These are phyloP conservation scores for Diaporthe sp. DNA, from an alignment of 2,329 filamentous ascomycete genomes.

Conservation along the genomic window DNA sequence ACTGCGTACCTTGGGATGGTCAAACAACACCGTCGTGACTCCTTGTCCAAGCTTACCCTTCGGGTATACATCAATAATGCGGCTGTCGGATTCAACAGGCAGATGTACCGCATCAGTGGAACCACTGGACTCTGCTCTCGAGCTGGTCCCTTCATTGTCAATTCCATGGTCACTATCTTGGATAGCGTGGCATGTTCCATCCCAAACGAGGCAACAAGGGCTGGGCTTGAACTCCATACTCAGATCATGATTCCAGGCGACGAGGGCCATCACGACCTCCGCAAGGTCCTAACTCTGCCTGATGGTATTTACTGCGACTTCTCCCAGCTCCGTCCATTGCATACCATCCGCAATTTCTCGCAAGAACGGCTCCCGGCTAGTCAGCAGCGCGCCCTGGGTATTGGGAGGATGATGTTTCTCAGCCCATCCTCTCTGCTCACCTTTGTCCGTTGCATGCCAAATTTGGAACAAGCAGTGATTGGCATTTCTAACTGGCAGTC, in stretches of 20 bases:
- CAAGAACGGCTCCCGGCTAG: fast-evolving
- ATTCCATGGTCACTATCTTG: not conserved
- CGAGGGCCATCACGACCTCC: not conserved
- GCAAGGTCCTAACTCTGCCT: fast-evolving
- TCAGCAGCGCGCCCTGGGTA: too few species aligned
- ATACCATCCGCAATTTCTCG: not conserved
- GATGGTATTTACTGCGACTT: not conserved
- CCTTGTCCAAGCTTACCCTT: not conserved
- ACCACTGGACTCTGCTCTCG: not conserved
- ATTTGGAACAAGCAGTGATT: not conserved
- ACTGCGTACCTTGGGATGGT: not conserved
- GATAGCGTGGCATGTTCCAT: not conserved
- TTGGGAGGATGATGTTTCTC: not conserved
- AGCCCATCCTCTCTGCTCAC: not conserved
- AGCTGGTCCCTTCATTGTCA: not conserved
- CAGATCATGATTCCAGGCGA: not conserved
- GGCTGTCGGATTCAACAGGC: fast-evolving
- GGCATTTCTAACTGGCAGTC: fast-evolving
- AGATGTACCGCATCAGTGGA: fast-evolving
- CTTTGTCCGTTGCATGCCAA: not conserved
- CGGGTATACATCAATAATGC: not conserved
- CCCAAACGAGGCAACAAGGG: too few species aligned
- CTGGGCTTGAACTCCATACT: not conserved
- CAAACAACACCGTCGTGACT: not conserved
- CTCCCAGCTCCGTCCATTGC: not conserved